These are phyloP conservation scores for Boletus patriciae DNA, from an alignment of 768 basidiomycete genomes.

Conservation along the genomic window DNA sequence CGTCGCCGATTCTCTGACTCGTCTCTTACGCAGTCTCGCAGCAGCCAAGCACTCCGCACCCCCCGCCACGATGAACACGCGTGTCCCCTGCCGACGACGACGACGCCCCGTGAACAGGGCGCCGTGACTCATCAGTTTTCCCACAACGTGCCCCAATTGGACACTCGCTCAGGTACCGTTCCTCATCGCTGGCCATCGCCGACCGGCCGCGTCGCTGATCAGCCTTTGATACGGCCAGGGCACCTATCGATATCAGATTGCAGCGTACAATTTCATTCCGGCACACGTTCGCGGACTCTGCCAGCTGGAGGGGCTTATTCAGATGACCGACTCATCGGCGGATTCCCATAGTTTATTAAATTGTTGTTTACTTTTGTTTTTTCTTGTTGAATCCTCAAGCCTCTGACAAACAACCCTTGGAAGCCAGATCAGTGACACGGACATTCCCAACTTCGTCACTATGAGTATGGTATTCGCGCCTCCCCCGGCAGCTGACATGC, in stretches of 20 bases:
- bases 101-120: background rate
- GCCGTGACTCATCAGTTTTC: constrained; percentile 5
- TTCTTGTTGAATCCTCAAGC: constrained; percentile 28
- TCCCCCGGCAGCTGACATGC: constrained; percentile 27
- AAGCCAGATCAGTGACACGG: background rate
- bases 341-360: background rate
- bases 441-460: background rate
- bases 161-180: constrained; percentile 18
- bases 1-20: background rate
- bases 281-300: constrained; percentile 1
- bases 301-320: too few species aligned
- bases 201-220: constrained; percentile 3
- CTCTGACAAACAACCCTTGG: constrained; percentile 24
- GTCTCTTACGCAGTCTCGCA: constrained; percentile 9
- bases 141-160: constrained; percentile 15
- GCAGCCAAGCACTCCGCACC: background rate
- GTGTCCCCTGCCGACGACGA: constrained; percentile 14
- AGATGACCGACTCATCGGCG: background rate
- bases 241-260: constrained; percentile 20
- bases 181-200: constrained; percentile 25
- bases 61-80: constrained; percentile 8
- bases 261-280: background rate
- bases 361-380: constrained; percentile 20
- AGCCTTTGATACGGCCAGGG: too few species aligned
- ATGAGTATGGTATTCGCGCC: constrained; percentile 39